These are phyloP conservation scores for Ophiostoma ips DNA, from an alignment of 2,329 filamentous ascomycete species.

Conservation along the genomic window DNA sequence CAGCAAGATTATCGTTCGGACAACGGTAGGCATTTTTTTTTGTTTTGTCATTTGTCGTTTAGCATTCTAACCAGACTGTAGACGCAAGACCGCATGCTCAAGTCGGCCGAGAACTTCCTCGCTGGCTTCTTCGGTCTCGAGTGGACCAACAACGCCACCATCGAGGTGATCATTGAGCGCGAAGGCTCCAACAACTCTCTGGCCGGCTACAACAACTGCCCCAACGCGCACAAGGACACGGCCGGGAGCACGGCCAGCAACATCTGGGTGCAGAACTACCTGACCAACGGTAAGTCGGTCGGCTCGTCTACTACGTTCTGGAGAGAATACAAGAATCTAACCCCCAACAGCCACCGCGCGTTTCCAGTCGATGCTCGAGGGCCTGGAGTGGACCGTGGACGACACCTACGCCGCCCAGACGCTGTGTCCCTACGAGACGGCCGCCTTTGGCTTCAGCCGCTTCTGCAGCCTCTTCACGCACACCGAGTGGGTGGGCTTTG, in stretches of 20 bases:
- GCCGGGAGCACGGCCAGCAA: constrained; percentile 38
- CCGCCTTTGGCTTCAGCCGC: constrained; percentile 59
- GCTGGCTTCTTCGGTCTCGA: constrained; percentile 66
- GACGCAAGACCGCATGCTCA: constrained; percentile 65
- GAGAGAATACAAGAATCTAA: background rate
- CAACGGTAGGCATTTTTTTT: constrained; percentile 32
- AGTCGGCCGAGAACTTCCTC: constrained; percentile 64
- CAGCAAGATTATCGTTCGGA: constrained; percentile 59
- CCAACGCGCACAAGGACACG: constrained; percentile 40
- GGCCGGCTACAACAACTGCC: constrained; percentile 52
- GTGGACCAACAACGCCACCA: constrained; percentile 57
- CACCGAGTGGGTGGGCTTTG: constrained; percentile 58
- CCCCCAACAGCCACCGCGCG: constrained; percentile 38
- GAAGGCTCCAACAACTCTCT: constrained; percentile 54
- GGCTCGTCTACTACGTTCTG: background rate
- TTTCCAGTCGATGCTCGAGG: constrained; percentile 39
- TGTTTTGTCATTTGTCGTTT: background rate
- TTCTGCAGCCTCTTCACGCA: constrained; percentile 67
- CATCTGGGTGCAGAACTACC: constrained; percentile 51
- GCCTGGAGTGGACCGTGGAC: constrained; percentile 47
- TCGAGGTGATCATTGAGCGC: constrained; percentile 58
- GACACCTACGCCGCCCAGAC: constrained; percentile 56
- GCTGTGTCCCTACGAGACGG: constrained; percentile 64
- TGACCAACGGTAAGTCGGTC: constrained; percentile 39
- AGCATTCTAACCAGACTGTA: constrained; percentile 11